Conservation (phyloP, 2,329 filamentous ascomycete genomes). For the Xylariaceae sp. region DNA sequence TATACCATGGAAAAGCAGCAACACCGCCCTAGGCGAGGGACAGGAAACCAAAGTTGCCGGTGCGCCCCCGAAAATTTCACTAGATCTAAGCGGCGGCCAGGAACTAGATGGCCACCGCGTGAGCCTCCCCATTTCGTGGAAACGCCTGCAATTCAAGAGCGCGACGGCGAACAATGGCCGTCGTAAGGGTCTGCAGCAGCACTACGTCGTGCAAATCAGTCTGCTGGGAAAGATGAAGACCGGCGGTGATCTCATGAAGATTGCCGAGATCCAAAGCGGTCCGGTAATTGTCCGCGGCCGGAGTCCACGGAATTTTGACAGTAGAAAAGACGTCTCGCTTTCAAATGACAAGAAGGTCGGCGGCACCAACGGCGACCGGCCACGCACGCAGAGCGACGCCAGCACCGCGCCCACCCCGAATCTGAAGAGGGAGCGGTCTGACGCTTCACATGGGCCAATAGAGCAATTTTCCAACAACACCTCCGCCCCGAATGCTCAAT, state of each 20-base stretch:
- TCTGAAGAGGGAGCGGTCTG: constrained; percentile 30
- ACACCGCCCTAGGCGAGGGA: constrained; percentile 45
- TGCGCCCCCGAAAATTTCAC: constrained; percentile 50
- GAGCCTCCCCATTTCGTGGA: constrained; percentile 85
- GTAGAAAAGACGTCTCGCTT: constrained; percentile 59
- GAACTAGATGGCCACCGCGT: constrained; percentile 76
- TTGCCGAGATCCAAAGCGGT: constrained; percentile 84
- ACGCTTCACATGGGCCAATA: constrained; percentile 24
- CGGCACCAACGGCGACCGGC: constrained; percentile 45
- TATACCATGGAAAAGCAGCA: constrained; percentile 87
- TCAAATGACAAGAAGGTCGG: constrained; percentile 44
- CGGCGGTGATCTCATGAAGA: constrained; percentile 61
- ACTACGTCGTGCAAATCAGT: constrained; percentile 85
- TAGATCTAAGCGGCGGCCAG: constrained; percentile 56
- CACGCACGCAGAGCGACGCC: constrained; percentile 36
- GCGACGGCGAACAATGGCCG: constrained; percentile 95
- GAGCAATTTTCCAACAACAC: constrained; percentile 24
- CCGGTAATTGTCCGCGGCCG: constrained; percentile 93
- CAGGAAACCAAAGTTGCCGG: constrained; percentile 47
- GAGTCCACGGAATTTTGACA: constrained; percentile 91
- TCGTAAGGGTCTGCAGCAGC: constrained; percentile 89
- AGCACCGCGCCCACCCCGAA: constrained; percentile 26
- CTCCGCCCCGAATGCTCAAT: constrained; percentile 39
- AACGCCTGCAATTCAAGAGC: constrained; percentile 90
- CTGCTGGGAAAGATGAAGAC: constrained; percentile 70